These are phyloP conservation scores for Parsonsia alboflavescens DNA, from an alignment of 257 asterid species.

Conservation along the genomic window DNA sequence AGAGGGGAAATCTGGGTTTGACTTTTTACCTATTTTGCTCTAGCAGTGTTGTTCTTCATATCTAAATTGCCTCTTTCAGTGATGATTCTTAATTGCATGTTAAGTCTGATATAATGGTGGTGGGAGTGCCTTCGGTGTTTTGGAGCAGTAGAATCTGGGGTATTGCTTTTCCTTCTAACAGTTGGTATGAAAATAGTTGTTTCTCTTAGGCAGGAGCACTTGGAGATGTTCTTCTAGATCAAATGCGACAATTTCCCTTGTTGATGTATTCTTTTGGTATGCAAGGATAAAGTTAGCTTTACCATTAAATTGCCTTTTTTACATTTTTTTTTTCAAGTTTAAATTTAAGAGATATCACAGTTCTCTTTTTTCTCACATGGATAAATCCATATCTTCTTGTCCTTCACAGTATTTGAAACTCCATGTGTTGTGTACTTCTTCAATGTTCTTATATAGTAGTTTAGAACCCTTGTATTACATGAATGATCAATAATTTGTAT, in stretches of 20 bases:
- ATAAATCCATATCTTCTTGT: background rate
- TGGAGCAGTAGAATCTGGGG: conserved; percentile 14
- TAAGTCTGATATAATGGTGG: conserved; percentile 13
- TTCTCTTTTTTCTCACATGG: background rate
- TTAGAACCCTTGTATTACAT: background rate
- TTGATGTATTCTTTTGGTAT: conserved; percentile 9
- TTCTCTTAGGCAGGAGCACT: background rate
- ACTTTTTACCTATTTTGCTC: background rate
- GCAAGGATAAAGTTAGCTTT: background rate
- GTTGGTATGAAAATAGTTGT: background rate
- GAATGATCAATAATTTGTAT: background rate
- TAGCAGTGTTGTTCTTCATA: background rate
- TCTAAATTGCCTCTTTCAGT: conserved; percentile 10
- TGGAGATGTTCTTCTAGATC: background rate
- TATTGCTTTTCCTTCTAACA: conserved; percentile 14
- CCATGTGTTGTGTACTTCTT: no score
- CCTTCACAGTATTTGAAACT: background rate
- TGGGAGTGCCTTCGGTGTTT: no score
- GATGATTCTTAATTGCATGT: conserved; percentile 35
- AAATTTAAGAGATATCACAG: background rate
- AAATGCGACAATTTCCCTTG: background rate
- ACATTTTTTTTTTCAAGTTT: no score
- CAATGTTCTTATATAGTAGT: no score
- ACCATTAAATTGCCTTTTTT: background rate
- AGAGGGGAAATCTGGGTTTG: conserved; percentile 1